Evolutionary conservation across 2,329 filamentous ascomycete species (phyloP).

Genomic region (Hortaea werneckii): DNA sequence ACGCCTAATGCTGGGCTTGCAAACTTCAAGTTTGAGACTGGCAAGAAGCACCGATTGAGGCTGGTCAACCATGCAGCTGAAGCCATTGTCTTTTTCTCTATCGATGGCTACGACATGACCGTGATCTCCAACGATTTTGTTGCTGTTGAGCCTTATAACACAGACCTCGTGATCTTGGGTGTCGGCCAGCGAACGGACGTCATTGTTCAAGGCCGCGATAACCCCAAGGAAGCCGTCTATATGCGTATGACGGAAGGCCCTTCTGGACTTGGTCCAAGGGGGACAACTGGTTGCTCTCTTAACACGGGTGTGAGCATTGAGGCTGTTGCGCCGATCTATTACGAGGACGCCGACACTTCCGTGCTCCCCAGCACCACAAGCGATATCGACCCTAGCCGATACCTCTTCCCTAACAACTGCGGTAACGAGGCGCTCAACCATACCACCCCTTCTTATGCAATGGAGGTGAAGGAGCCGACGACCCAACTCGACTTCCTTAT

Average conservation of each 20-base stretch:
- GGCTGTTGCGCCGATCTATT: conserved; percentile 22
- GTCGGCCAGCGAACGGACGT: conserved; percentile 45
- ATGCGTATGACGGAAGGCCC: conserved; percentile 37
- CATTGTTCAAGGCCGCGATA: conserved; percentile 34
- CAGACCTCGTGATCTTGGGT: conserved; percentile 50
- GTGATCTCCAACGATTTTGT: conserved; percentile 49
- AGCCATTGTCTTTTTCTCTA: conserved; percentile 28
- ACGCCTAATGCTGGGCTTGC: conserved; percentile 19
- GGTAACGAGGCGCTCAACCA: conserved; percentile 11
- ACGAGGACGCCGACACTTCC: conserved; percentile 20
- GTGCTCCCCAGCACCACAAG: conserved; percentile 14
- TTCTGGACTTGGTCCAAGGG: conserved; percentile 13
- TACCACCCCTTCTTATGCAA: conserved; percentile 13
- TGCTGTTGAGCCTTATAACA: conserved; percentile 51
- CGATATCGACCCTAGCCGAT: conserved; percentile 8
- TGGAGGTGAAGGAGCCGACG: conserved; percentile 14
- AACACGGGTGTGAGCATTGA: conserved; percentile 33
- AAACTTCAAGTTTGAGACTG: conserved; percentile 25
- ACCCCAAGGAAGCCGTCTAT: conserved; percentile 43
- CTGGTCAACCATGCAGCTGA: conserved; percentile 32
- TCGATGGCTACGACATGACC: conserved; percentile 52
- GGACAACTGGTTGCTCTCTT: conserved; percentile 28
- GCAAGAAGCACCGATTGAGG: conserved; percentile 31
- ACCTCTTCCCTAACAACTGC: conserved; percentile 13
- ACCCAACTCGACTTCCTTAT: conserved; percentile 15